Percentiles rank a stretch among this genome's conserved stretches.
Evolutionary conservation across 176 grass and related monocot genomes (phyloP).

Genomic region (Aechmea fasciata): DNA sequence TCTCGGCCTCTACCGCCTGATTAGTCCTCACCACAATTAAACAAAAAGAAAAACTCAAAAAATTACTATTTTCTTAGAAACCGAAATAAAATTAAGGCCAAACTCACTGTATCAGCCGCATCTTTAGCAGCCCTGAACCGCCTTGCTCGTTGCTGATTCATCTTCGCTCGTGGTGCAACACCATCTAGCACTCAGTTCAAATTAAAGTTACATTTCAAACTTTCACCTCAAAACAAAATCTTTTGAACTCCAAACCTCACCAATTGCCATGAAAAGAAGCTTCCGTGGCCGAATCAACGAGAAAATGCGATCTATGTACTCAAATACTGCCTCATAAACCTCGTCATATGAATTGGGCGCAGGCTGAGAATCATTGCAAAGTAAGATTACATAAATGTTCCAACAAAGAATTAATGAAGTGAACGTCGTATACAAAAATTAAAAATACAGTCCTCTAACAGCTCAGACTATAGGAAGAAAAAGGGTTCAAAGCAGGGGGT

Average conservation of each 20-base stretch:
- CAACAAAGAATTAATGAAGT: not conserved
- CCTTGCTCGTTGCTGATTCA: slow-evolving; percentile 63
- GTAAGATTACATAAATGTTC: not conserved
- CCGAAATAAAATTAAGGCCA: not conserved
- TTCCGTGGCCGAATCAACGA: slow-evolving; percentile 18
- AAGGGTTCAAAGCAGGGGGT: no score
- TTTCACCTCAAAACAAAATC: not conserved
- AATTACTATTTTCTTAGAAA: not conserved
- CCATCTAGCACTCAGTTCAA: slow-evolving; percentile 32
- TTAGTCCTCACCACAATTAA: not conserved
- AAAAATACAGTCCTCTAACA: no score
- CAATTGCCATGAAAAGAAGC: slow-evolving; percentile 33
- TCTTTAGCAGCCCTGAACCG: slow-evolving; percentile 55
- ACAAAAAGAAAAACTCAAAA: not conserved
- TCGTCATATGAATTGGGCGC: slow-evolving; percentile 17
- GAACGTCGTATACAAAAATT: not conserved
- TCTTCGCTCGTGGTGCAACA: slow-evolving; percentile 66
- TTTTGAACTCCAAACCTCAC: slow-evolving; percentile 8
- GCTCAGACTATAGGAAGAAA: no score
- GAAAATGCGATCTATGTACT: slow-evolving; percentile 26
- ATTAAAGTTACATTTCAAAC: not conserved
- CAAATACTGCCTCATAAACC: slow-evolving; percentile 15
- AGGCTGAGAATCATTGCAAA: slow-evolving; percentile 9
- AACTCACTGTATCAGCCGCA: slow-evolving; percentile 9
- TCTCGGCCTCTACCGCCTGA: slow-evolving; percentile 36